Percentiles rank a stretch among this genome's conserved stretches.
Evolutionary conservation across 495 filamentous ascomycete genomes (phyloP).

Genomic region (Symbiotaphrina buchneri): DNA sequence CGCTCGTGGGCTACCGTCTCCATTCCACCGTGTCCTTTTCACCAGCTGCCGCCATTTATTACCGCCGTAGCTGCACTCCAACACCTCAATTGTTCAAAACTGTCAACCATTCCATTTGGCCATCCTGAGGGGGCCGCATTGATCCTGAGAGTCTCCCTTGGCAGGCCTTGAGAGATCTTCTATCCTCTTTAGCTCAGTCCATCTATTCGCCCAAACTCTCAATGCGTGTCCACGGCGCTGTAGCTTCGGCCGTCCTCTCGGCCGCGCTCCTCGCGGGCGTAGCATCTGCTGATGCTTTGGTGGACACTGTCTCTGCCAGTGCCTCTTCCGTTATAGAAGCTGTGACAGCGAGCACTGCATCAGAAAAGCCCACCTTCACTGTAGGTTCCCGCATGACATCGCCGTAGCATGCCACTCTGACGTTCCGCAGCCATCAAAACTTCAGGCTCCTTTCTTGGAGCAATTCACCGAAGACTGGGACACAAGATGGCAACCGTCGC

Average conservation of each 20-base stretch:
- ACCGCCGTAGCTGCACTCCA: not conserved
- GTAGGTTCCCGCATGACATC: constrained; percentile 29
- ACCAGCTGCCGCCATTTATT: too few species aligned
- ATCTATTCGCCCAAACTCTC: constrained; percentile 18
- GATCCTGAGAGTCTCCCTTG: not conserved
- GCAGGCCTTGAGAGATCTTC: not conserved
- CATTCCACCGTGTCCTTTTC: constrained; percentile 5
- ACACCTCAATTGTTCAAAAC: not conserved
- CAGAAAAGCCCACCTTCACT: constrained; percentile 66
- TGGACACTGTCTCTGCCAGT: constrained; percentile 26
- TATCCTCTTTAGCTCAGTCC: not conserved
- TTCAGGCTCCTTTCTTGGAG: constrained; percentile 91
- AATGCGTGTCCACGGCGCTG: constrained; percentile 59
- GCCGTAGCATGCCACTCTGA: constrained; percentile 5
- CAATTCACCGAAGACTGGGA: constrained; percentile 97
- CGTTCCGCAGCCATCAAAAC: constrained; percentile 41
- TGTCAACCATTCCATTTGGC: not conserved
- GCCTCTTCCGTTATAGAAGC: constrained; percentile 10
- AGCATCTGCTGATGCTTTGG: constrained; percentile 48
- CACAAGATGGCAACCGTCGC: constrained; percentile 71
- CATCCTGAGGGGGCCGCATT: too few species aligned
- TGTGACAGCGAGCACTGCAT: constrained; percentile 30
- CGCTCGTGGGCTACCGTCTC: too few species aligned
- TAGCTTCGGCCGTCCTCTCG: constrained; percentile 21
- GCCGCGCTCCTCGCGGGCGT: constrained; percentile 36